These are phyloP conservation scores for Lactifluus rugatus DNA, from an alignment of 768 basidiomycete species.

Conservation along the genomic window DNA sequence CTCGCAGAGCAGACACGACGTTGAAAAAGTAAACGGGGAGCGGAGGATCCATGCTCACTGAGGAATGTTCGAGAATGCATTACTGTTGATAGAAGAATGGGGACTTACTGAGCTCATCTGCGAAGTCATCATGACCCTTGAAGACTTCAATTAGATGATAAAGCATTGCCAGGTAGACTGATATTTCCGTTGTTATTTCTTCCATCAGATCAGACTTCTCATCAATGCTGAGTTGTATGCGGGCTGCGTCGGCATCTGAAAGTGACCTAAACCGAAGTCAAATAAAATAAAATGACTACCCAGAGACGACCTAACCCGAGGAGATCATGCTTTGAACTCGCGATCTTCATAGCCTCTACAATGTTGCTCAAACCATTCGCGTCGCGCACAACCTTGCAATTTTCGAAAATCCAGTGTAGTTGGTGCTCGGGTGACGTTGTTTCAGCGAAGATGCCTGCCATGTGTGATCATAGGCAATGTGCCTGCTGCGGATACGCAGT, in stretches of 20 bases:
- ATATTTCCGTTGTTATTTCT: conserved; percentile 86
- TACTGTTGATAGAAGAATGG: neutral
- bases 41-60: conserved; percentile 94
- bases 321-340: conserved; percentile 76
- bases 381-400: conserved; percentile 75
- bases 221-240: conserved; percentile 55
- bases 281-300: neutral
- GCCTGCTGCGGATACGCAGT: conserved; percentile 2
- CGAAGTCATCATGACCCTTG: conserved; percentile 89
- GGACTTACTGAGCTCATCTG: conserved; percentile 86
- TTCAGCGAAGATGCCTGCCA: conserved; percentile 78
- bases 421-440: conserved; percentile 90
- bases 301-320: conserved; percentile 42
- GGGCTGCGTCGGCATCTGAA: conserved; percentile 63
- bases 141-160: conserved; percentile 93
- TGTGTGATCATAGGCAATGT: neutral
- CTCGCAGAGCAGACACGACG: conserved; percentile 80
- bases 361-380: conserved; percentile 79
- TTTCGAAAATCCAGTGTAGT: conserved; percentile 91
- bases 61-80: conserved; percentile 8
- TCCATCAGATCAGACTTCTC: conserved; percentile 77
- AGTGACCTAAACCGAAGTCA: conserved; percentile 42
- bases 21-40: conserved; percentile 88
- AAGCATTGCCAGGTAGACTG: conserved; percentile 88
- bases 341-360: conserved; percentile 83